These are phyloP conservation scores for Prunus kanzakura DNA, from an alignment of 306 rosid genomes.

Conservation along the genomic window DNA sequence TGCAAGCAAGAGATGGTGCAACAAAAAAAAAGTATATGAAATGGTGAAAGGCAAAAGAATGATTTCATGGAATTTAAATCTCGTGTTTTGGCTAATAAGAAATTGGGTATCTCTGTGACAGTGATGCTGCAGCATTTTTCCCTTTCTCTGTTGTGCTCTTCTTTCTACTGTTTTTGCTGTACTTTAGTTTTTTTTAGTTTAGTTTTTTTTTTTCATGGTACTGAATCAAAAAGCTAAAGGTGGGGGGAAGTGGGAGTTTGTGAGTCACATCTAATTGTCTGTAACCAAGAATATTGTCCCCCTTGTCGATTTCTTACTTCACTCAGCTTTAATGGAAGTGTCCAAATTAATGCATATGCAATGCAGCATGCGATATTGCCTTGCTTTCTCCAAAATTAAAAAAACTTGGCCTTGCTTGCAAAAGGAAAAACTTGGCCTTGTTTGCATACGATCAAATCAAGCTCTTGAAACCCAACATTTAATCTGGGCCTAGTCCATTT, in stretches of 20 bases:
- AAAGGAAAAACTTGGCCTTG: not conserved
- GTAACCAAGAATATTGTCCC: constrained; percentile 64
- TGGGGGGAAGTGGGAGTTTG: not conserved
- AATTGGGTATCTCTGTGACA: not conserved
- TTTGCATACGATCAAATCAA: not conserved
- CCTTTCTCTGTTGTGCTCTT: constrained; percentile 32
- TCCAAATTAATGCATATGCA: too few species aligned
- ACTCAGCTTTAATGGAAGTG: not conserved
- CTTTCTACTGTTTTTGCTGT: constrained; percentile 48
- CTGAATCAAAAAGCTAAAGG: constrained; percentile 60
- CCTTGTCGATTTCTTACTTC: constrained; percentile 1
- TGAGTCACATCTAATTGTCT: constrained; percentile 31
- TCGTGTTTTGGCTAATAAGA: constrained; percentile 19
- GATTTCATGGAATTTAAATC: constrained; percentile 46
- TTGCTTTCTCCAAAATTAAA: not conserved
- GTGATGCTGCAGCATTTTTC: constrained; percentile 12
- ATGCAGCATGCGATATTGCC: not conserved
- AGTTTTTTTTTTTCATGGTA: constrained; percentile 38
- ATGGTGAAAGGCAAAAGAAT: constrained; percentile 51
- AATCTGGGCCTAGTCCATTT: not conserved
- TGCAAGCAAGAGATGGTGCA: constrained; percentile 84
- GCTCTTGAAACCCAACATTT: not conserved
- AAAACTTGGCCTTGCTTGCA: not conserved
- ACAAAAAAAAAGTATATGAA: constrained; percentile 25
- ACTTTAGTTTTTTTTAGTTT: not conserved